Evolutionary conservation across 768 basidiomycete species (phyloP), one percentile per base, ranked within the genome.

Genomic region (Lactarius sp.): DNA sequence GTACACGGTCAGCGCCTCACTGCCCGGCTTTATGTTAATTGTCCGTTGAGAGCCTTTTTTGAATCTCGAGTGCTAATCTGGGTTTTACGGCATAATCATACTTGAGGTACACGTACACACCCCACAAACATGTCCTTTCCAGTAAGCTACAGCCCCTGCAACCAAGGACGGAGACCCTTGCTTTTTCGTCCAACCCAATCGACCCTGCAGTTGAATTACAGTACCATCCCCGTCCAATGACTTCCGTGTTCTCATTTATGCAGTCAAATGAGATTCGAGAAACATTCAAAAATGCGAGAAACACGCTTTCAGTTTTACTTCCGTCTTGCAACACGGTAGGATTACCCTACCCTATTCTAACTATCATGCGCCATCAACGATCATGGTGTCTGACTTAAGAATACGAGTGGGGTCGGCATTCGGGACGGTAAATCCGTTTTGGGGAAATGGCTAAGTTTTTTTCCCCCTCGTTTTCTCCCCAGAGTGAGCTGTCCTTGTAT

Each of bases 41-140:
- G 31, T 41, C 39, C 47, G 8, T 41, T 13, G 37, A 16, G 20
- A 31, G 16, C 47, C 34, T 31, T 12, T 33, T 49, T 31, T 22
- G 36, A 57, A 57, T 58, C 61, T 62, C 61, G 4, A 14, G 51
- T 62, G 27, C 36, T 22, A 47, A 62, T 58, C 62, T 58, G n/a
- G 20, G 16, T 27, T 52, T 63, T 53, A 53, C 62, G 56, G 51
- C 56, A 53, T 49, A 59, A 47, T 49, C 49, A 36, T 52, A 22
- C 27, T 52, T 22, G 36, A 62, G 56, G 62, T 13, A 62, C 56
- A 3, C n/a, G 31, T 36, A 10, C 22, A 14, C 52, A 47, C 59
- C 50, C 60, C 52, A 60, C 58, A 50, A 47, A 27, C 37, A 52
- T 60, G 13, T 60, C 52, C 52, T 44, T 52, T 51, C n/a, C 20